Evolutionary conservation across 2,329 filamentous ascomycete species (phyloP).

Genomic region (Diaporthe amygdali): DNA sequence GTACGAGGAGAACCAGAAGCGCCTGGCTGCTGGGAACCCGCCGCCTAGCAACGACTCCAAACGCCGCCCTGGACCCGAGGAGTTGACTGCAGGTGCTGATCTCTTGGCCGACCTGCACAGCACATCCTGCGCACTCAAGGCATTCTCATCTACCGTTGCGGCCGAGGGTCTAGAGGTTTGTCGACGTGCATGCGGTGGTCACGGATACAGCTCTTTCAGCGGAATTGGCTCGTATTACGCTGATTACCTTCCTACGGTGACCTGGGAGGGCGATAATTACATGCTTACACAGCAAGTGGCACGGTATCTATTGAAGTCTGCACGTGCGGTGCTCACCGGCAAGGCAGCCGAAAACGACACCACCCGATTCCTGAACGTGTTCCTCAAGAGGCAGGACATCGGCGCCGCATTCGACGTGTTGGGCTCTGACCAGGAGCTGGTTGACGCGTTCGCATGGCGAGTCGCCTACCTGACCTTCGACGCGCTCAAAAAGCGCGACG

Average conservation of each 20-base stretch:
- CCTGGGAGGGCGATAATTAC: constrained; percentile 83
- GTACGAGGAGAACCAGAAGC: constrained; percentile 75
- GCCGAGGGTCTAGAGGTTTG: constrained; percentile 78
- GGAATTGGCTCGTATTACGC: constrained; percentile 79
- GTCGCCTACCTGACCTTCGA: constrained; percentile 78
- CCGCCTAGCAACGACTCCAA: constrained; percentile 35
- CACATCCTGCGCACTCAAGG: constrained; percentile 78
- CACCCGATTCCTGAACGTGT: constrained; percentile 67
- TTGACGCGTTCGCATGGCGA: constrained; percentile 78
- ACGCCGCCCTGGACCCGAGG: constrained; percentile 70
- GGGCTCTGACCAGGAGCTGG: constrained; percentile 71
- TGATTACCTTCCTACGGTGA: constrained; percentile 73
- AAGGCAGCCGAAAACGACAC: constrained; percentile 69
- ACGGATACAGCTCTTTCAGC: constrained; percentile 76
- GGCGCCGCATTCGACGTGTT: constrained; percentile 78
- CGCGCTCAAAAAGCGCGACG: constrained; percentile 74
- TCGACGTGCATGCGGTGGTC: constrained; percentile 77
- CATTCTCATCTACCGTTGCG: constrained; percentile 72
- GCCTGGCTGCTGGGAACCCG: constrained; percentile 55
- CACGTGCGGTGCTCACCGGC: constrained; percentile 70
- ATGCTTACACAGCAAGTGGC: constrained; percentile 83
- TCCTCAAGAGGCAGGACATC: constrained; percentile 69
- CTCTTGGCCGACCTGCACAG: constrained; percentile 77
- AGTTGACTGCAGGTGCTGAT: constrained; percentile 69
- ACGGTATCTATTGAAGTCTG: constrained; percentile 77